Evolutionary conservation across 805 yeast genomes (phyloP).

Genomic region (Lipomyces spencermartinsiae): DNA sequence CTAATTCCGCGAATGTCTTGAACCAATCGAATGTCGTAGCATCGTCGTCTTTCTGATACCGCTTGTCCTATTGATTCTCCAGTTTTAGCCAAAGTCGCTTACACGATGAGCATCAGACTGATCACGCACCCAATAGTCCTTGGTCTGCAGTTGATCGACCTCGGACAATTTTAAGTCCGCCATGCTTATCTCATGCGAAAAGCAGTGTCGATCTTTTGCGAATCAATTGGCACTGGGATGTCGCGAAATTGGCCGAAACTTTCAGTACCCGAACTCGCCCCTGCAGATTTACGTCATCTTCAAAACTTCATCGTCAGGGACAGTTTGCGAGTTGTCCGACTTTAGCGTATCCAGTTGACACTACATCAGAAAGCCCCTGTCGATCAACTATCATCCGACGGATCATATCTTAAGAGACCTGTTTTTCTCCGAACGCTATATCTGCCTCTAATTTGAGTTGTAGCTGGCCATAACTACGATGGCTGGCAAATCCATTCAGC

Average conservation of each 20-base stretch:
- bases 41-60: constrained; percentile 38
- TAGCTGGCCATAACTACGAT: not conserved
- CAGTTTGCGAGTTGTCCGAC: too few relatives aligned
- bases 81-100: not conserved
- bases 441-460: not conserved
- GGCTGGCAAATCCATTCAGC: constrained; percentile 23
- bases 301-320: too few relatives aligned
- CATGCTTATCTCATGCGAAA: constrained; percentile 9
- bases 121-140: constrained; percentile 40
- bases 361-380: too few relatives aligned
- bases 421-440: not conserved
- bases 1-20: constrained; percentile 39
- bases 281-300: not conserved
- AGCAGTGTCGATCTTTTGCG: not conserved
- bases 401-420: too few relatives aligned
- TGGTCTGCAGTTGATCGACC: constrained; percentile 40
- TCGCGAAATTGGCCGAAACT: not conserved
- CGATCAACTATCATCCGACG: too few relatives aligned
- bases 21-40: constrained; percentile 41
- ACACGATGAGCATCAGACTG: not conserved
- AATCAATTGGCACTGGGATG: not conserved
- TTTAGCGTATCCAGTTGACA: too few relatives aligned
- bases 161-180: constrained; percentile 39
- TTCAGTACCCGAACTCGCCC: not conserved
- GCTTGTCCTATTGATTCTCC: constrained; percentile 30